Evolutionary conservation across 2,329 filamentous ascomycete genomes (phyloP).

Genomic region (Juglanconis juglandina): DNA sequence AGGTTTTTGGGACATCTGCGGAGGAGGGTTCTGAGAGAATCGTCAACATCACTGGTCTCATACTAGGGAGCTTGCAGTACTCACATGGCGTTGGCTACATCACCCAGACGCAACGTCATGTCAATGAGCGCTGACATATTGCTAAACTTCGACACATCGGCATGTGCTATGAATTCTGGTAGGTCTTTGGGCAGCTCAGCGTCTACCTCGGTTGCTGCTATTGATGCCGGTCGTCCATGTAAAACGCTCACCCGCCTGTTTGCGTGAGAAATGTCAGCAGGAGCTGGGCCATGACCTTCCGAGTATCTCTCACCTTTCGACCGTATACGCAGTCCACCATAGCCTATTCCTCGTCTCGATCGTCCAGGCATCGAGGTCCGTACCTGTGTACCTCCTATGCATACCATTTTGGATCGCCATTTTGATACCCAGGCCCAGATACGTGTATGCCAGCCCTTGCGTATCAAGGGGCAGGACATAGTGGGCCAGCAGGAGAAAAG

Average conservation of each 20-base stretch:
- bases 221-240: constrained; percentile 53
- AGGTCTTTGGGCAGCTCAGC: constrained; percentile 48
- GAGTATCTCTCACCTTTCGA: constrained; percentile 46
- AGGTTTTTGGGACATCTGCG: constrained; percentile 35
- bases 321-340: constrained; percentile 56
- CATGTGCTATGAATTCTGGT: constrained; percentile 26
- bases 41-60: constrained; percentile 12
- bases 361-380: constrained; percentile 43
- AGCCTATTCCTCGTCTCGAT: constrained; percentile 53
- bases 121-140: constrained; percentile 18
- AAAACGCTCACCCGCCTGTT: constrained; percentile 51
- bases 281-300: not conserved
- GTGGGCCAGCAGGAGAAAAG: constrained; percentile 52
- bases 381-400: constrained; percentile 49
- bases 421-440: constrained; percentile 53
- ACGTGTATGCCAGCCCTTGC: constrained; percentile 54
- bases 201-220: constrained; percentile 50
- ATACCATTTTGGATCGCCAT: constrained; percentile 59
- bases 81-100: constrained; percentile 38
- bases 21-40: constrained; percentile 32
- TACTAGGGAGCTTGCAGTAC: constrained; percentile 6
- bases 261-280: constrained; percentile 11
- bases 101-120: constrained; percentile 36
- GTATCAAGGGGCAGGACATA: constrained; percentile 55
- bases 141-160: constrained; percentile 4